Evolutionary conservation across 23 red algal genomes (phyloP).

Genomic region (Gracilaria gracilis): DNA sequence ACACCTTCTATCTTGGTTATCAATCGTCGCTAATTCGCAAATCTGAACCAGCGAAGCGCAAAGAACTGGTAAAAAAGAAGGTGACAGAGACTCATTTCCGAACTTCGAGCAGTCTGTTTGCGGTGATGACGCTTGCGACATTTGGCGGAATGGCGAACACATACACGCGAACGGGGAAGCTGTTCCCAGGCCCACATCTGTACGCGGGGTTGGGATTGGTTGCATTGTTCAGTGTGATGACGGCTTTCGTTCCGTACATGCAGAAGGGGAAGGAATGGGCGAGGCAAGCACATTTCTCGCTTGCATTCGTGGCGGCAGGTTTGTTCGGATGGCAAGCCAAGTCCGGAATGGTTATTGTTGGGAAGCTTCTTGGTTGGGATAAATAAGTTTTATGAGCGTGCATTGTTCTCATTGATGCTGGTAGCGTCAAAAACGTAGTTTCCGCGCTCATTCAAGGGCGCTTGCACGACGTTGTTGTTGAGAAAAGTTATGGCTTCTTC

Average conservation of each 20-base stretch:
- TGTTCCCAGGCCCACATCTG: slow-evolving; percentile 99
- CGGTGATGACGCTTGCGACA: slow-evolving; percentile 88
- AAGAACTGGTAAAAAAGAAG: slow-evolving; percentile 76
- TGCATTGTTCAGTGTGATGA: slow-evolving; percentile 83
- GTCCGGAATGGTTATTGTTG: slow-evolving; percentile 91
- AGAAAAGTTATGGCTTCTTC: slow-evolving; percentile 67
- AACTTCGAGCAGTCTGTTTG: slow-evolving; percentile 72
- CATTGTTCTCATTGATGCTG: slow-evolving; percentile 41
- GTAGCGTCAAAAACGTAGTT: slow-evolving; percentile 63
- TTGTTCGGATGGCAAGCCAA: slow-evolving; percentile 93
- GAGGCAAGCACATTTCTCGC: slow-evolving; percentile 78
- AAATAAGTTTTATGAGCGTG: neutral
- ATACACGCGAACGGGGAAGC: slow-evolving; percentile 92
- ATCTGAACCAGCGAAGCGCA: slow-evolving; percentile 66
- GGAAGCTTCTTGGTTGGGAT: slow-evolving; percentile 84
- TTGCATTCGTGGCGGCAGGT: slow-evolving; percentile 75
- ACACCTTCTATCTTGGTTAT: slow-evolving; percentile 93
- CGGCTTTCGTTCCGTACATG: slow-evolving; percentile 90
- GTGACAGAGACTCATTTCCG: slow-evolving; percentile 77
- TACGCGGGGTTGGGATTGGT: slow-evolving; percentile 92
- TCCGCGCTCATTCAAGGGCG: slow-evolving; percentile 64
- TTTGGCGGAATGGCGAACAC: slow-evolving; percentile 99
- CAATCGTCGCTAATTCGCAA: slow-evolving; percentile 79
- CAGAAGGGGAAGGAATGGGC: slow-evolving; percentile 84
- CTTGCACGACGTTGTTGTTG: slow-evolving; percentile 62